Conservation (phyloP, 805 yeast species). For the Lipomyces kockii region DNA sequence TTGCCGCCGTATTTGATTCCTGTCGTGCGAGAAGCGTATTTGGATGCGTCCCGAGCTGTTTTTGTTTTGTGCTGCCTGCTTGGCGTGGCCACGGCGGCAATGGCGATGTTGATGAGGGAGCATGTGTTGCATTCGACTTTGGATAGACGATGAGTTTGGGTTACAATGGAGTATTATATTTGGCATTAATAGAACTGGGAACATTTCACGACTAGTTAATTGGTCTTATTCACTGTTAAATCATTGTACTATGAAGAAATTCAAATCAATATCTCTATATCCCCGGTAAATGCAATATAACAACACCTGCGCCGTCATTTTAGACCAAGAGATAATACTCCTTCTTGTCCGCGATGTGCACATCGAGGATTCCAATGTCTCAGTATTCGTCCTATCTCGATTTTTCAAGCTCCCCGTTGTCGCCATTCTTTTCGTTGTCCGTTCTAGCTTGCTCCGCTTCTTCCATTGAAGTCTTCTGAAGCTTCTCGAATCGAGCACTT, state of each 20-base stretch:
- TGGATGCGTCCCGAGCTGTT: conserved; percentile 34
- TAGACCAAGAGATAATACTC: background rate
- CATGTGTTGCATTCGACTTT: conserved; percentile 32
- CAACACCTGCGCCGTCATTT: background rate
- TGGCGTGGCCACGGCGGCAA: conserved; percentile 24
- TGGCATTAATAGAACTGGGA: background rate
- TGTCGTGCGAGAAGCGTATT: conserved; percentile 24
- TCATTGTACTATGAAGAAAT: no score
- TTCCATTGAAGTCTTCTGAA: background rate
- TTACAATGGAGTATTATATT: background rate
- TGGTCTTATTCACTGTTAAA: no score
- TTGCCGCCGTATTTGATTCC: conserved; percentile 26
- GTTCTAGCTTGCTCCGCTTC: background rate
- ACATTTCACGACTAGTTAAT: background rate
- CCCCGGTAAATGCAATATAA: background rate
- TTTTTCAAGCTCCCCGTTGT: background rate
- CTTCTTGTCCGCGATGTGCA: background rate
- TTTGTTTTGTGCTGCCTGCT: conserved; percentile 26
- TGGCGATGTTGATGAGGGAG: conserved; percentile 31
- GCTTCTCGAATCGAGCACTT: conserved; percentile 17
- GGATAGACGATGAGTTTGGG: conserved; percentile 12
- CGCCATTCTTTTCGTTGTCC: background rate
- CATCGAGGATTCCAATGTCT: background rate
- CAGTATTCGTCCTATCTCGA: background rate
- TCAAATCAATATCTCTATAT: background rate